Evolutionary conservation across 2,329 filamentous ascomycete species (phyloP).

Genomic region (Aspergillus hortae): DNA sequence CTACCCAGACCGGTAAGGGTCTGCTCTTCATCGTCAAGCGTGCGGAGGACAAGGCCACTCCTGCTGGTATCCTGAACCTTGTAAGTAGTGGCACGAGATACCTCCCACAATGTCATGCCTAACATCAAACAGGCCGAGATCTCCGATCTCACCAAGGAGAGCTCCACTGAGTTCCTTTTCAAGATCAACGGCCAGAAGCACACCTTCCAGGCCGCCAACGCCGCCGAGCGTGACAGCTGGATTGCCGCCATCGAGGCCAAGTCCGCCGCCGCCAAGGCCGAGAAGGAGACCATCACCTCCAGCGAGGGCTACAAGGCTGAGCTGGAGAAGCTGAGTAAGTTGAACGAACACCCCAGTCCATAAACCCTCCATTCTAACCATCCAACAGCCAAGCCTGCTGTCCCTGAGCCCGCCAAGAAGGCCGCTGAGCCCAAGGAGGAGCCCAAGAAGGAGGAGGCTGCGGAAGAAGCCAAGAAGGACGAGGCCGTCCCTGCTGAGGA

Average conservation of each 20-base stretch:
- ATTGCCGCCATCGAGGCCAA: slow-evolving; percentile 77
- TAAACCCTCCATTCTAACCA: not conserved
- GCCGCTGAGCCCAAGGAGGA: slow-evolving; percentile 26
- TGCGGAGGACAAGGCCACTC: slow-evolving; percentile 73
- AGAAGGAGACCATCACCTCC: slow-evolving; percentile 68
- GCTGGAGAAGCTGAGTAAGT: slow-evolving; percentile 66
- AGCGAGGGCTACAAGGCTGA: slow-evolving; percentile 86
- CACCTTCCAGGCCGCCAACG: slow-evolving; percentile 75
- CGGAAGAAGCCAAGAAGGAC: slow-evolving; percentile 36
- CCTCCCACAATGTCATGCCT: slow-evolving; percentile 16
- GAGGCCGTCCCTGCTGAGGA: slow-evolving; percentile 45
- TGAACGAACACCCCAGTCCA: not conserved
- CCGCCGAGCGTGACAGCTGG: slow-evolving; percentile 88
- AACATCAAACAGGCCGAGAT: slow-evolving; percentile 56
- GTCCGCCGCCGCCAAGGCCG: slow-evolving; percentile 78
- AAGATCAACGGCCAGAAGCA: slow-evolving; percentile 86
- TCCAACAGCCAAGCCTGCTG: slow-evolving; percentile 30
- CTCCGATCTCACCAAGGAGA: slow-evolving; percentile 71
- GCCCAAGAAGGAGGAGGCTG: slow-evolving; percentile 32
- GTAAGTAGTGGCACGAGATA: slow-evolving; percentile 51
- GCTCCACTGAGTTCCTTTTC: slow-evolving; percentile 79
- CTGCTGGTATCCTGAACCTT: slow-evolving; percentile 78
- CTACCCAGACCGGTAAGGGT: slow-evolving; percentile 89
- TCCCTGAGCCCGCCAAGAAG: slow-evolving; percentile 22
- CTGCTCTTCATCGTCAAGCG: slow-evolving; percentile 89